Evolutionary conservation across 179 eudicot genomes (phyloP), one percentile per base, ranked within the genome.

Genomic region (Silene coronaria): DNA sequence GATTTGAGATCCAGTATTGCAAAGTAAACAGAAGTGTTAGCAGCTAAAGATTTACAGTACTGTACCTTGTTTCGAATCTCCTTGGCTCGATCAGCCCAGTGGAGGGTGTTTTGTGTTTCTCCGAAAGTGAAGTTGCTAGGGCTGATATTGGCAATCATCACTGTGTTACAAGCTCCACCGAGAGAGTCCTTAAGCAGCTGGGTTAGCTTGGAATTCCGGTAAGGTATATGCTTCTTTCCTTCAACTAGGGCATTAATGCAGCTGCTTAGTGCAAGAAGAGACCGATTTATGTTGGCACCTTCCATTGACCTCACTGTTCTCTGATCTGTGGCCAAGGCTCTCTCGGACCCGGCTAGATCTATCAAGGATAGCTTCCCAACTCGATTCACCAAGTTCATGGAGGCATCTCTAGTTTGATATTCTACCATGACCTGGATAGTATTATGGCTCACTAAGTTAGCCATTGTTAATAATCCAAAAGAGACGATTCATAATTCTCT

Each of bases 21-120:
- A 8, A 38, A 38, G 46, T 67, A 7, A 11, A 38, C 23, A 38
- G 17, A 12, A 9, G 26, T 2, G 46, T 10, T 17, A 6, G 38
- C 13, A 65, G 21, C 45, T 9, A 60, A 30, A 17, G 19, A 64
- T 10, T 10, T 64, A 72, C 48, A 24, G 10, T 14, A 28, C 45
- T 58, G 14, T 64, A 90, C 96, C 96, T 91, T 91, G 67, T 86
- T 91, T 12, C 92, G 86, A 60, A 92, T 92, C 81, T 92, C 96
- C 84, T 92, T 91, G 71, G 94, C 96, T 55, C 96, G 88, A 78
- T 92, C 96, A 80, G 97, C 96, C 97, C 97, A 91, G 72, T 92
- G 96, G 23, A 92, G 92, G 28, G 97, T 92, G 62, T 92, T 92
- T 77, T 92, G 97, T 5, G 97, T 92, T 80, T 92, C 97, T 23